These are phyloP conservation scores for Symbiodinium pilosum DNA, from an alignment of 73 alveolate genomes.

Conservation along the genomic window DNA sequence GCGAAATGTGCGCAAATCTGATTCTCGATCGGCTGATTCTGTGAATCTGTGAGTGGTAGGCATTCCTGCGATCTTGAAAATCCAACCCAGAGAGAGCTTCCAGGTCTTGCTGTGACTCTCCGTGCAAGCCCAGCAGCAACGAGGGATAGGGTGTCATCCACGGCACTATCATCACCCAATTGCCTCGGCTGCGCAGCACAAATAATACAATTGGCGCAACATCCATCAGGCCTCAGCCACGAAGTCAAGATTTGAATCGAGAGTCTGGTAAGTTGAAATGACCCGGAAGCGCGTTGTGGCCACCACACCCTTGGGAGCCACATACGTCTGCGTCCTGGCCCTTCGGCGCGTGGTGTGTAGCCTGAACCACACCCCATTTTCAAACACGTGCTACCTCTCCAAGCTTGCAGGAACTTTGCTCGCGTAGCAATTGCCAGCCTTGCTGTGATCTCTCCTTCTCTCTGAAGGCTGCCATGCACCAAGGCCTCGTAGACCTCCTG, in stretches of 20 bases:
- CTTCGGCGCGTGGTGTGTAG: background rate
- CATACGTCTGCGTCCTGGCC: slow-evolving; percentile 7
- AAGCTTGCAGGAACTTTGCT: no score
- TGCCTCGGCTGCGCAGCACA: background rate
- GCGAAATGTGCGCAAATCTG: slow-evolving; percentile 49
- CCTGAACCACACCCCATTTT: no score
- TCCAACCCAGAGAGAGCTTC: background rate
- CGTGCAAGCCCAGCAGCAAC: background rate
- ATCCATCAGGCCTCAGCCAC: background rate
- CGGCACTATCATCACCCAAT: background rate
- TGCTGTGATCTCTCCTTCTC: background rate
- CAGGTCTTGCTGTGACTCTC: background rate
- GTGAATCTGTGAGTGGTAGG: background rate
- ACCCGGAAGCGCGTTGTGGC: background rate
- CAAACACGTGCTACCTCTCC: no score
- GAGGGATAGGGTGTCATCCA: background rate
- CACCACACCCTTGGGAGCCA: slow-evolving; percentile 17
- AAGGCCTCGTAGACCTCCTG: background rate
- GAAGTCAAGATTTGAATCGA: no score
- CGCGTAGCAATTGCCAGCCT: background rate
- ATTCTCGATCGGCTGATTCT: no score
- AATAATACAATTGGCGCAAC: background rate
- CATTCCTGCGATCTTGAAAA: background rate
- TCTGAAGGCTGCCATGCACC: background rate
- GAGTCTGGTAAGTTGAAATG: background rate